Base-by-base conservation (phyloP, 129 eudicot genomes). In the Pulicaria dysenterica region DNA sequence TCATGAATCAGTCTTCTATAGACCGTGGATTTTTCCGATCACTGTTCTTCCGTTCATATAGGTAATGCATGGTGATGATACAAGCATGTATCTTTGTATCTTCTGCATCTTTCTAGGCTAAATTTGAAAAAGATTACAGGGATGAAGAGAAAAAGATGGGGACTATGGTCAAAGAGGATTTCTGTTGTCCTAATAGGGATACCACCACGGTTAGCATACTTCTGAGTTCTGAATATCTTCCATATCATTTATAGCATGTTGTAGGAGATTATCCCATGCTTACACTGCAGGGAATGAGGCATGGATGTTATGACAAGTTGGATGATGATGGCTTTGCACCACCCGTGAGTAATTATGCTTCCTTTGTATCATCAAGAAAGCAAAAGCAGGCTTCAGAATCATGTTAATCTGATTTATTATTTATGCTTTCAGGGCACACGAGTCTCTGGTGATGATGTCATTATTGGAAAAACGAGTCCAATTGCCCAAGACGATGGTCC, bases 21-120 rank as follows among this genome's bases (percentile, higher is more conserved):
- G 98, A 93, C 53, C 98, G 98, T 76, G 98, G 98, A 11, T 93
- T 90, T 68, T 93, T 93, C 79, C 49, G 96, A 76, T 93, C 98
- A 37, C 83, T 93, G 0, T 93, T 93, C 70, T 94, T 94, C 91
- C 97, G 97, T 38, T 94, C 99, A 46, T 94, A 94, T 70, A 87
- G 92, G 92, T 85, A 24, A 57, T 16, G 5, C 57, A 51, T 51
- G 14, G 51, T n/a, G 38, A 8, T 66, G 42, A 34, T 55, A 5
- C 11, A n/a, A n/a, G 19, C 31, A 19, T 70, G 13, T 13, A 41
- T 24, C 12, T 64, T 4, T 38, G 45, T 50, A n/a, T 73, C 31
- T 34, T 67, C 34, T 43, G 24, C 45, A 19, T 1, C 24, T 12
- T 1, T 36, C 5, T 49, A n/a, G 64, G 41, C 2, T 58, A n/a